Percentiles rank a stretch among this genome's conserved stretches.
These are phyloP conservation scores for Grammothele lineata DNA, from an alignment of 768 basidiomycete species.

Conservation along the genomic window DNA sequence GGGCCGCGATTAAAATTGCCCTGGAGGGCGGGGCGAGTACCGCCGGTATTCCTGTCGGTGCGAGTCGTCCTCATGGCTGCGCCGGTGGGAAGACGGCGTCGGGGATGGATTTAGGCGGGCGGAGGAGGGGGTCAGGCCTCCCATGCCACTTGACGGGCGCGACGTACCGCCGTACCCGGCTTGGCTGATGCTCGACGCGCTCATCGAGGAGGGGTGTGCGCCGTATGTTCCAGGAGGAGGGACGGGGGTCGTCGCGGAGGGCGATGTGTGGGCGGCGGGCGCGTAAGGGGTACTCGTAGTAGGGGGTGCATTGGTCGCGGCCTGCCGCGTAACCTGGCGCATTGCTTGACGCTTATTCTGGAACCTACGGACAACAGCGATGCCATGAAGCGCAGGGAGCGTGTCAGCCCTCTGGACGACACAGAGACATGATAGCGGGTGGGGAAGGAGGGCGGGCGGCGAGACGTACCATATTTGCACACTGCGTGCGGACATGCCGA, in stretches of 20 bases:
- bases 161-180: constrained; percentile 16
- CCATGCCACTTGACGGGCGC: constrained; percentile 12
- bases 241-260: constrained; percentile 6
- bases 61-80: constrained; percentile 21
- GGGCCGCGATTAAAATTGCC: constrained; percentile 12
- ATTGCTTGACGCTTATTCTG: constrained; percentile 84
- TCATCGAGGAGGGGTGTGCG: constrained; percentile 5
- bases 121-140: constrained; percentile 12
- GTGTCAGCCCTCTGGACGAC: background rate
- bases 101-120: constrained; percentile 20
- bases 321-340: constrained; percentile 72
- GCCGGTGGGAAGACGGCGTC: constrained; percentile 21
- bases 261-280: constrained; percentile 14
- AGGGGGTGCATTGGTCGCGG: constrained; percentile 36
- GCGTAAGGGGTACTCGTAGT: constrained; percentile 25
- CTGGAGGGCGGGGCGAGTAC: constrained; percentile 12
- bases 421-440: background rate
- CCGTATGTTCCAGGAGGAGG: constrained; percentile 7
- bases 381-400: constrained; percentile 9
- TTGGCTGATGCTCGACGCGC: constrained; percentile 15
- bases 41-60: constrained; percentile 11
- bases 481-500: constrained; percentile 81
- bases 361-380: constrained; percentile 52
- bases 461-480: constrained; percentile 77
- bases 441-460: background rate